phyloP scores from a whole-genome alignment of 768 basidiomycete genomes.

The Serendipita sp. region DNA sequence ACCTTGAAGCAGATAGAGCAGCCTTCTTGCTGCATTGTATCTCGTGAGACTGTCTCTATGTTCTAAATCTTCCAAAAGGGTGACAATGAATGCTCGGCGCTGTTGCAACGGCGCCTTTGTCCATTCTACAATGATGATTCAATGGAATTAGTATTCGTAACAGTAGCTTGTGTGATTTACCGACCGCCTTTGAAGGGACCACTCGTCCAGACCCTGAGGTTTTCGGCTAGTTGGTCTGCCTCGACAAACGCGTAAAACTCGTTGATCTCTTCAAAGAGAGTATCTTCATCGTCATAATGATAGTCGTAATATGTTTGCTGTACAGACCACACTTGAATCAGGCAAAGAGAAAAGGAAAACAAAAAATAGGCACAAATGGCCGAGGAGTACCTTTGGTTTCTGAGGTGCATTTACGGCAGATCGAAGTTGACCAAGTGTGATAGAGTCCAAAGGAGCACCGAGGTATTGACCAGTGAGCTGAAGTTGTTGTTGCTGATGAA shows the following conservation, averaged over 20 bases:
- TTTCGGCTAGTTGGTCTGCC: conserved; percentile 79
- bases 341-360: neutral
- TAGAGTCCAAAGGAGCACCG: conserved; percentile 14
- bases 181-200: conserved; percentile 65
- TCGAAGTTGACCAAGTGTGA: conserved; percentile 19
- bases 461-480: neutral
- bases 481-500: neutral
- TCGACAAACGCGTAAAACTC: conserved; percentile 98
- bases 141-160: conserved; percentile 11
- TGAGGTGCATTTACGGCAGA: neutral
- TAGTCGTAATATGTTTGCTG: conserved; percentile 84
- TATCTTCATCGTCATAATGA: conserved; percentile 92
- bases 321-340: neutral
- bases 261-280: conserved; percentile 87
- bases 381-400: neutral
- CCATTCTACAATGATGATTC: conserved; percentile 44
- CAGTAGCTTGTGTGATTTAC: conserved; percentile 15
- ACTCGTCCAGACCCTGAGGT: conserved; percentile 66
- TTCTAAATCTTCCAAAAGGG: conserved; percentile 75
- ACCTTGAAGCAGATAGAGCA: conserved; percentile 94
- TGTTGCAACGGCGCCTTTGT: conserved; percentile 44
- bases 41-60: conserved; percentile 72
- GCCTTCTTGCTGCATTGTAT: conserved; percentile 68
- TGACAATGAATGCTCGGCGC: conserved; percentile 59
- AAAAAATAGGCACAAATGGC: conserved; percentile 6